A percentile compares a stretch with the other conserved stretches of the same genome.
These are phyloP conservation scores for Fusarium sp. DNA, from an alignment of 2,329 filamentous ascomycete species.

Conservation along the genomic window DNA sequence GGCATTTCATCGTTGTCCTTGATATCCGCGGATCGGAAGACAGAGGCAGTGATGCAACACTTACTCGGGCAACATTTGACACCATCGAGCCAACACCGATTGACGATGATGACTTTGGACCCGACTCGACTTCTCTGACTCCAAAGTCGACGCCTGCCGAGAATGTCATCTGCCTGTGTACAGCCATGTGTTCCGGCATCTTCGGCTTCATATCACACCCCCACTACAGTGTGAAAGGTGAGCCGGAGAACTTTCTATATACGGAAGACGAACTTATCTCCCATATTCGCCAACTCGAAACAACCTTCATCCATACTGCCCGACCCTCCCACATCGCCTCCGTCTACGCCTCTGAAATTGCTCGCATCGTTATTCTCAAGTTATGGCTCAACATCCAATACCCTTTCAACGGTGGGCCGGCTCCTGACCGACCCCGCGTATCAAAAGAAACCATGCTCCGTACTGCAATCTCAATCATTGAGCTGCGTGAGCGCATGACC, in stretches of 20 bases:
- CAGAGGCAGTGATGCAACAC: constrained; percentile 62
- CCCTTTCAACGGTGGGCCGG: constrained; percentile 55
- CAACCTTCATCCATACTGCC: constrained; percentile 55
- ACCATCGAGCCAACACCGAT: constrained; percentile 65
- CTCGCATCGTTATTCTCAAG: constrained; percentile 60
- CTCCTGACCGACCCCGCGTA: constrained; percentile 50
- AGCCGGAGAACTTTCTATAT: constrained; percentile 37
- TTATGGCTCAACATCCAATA: constrained; percentile 63
- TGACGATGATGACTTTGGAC: constrained; percentile 65
- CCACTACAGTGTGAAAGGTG: constrained; percentile 41
- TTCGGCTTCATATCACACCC: constrained; percentile 57
- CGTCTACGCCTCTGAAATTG: constrained; percentile 55
- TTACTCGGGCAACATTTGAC: constrained; percentile 59
- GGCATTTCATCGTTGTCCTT: constrained; percentile 73
- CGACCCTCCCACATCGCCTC: constrained; percentile 53
- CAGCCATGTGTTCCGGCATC: constrained; percentile 56
- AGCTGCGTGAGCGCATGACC: constrained; percentile 54
- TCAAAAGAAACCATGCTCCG: constrained; percentile 60
- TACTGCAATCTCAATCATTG: constrained; percentile 62
- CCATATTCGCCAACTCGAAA: constrained; percentile 57
- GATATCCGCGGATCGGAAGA: constrained; percentile 69
- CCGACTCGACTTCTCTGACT: constrained; percentile 54
- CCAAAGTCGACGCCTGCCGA: constrained; percentile 57
- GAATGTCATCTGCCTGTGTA: constrained; percentile 57
- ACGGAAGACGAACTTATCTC: constrained; percentile 58